These are phyloP conservation scores for Suillus hirtellus DNA, from an alignment of 768 basidiomycete genomes.

Conservation along the genomic window DNA sequence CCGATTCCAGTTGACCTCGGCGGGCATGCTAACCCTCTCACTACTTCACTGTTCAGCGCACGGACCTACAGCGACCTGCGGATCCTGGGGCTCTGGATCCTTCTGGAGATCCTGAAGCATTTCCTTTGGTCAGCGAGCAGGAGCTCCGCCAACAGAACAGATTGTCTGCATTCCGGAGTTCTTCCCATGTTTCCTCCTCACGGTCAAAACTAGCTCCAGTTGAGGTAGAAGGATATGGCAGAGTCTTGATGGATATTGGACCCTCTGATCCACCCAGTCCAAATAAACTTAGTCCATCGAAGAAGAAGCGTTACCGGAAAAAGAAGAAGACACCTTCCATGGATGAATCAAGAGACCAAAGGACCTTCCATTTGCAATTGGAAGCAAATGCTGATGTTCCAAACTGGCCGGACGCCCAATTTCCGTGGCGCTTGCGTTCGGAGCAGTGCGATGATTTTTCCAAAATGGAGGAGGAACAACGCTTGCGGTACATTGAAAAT, in stretches of 20 bases:
- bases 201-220: constrained; percentile 55
- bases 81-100: constrained; percentile 20
- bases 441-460: constrained; percentile 53
- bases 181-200: constrained; percentile 34
- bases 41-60: constrained; percentile 23
- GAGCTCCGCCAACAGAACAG: constrained; percentile 68
- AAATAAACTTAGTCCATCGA: constrained; percentile 31
- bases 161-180: constrained; percentile 64
- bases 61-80: constrained; percentile 22
- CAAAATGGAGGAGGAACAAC: constrained; percentile 58
- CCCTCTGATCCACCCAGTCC: constrained; percentile 36
- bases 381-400: constrained; percentile 49
- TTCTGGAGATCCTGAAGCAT: constrained; percentile 15
- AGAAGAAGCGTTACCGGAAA: constrained; percentile 47
- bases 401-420: constrained; percentile 78
- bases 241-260: constrained; percentile 64
- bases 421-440: constrained; percentile 73
- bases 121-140: constrained; percentile 44
- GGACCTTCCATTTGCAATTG: constrained; percentile 18
- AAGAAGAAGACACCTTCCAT: constrained; percentile 45
- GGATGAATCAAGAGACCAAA: constrained; percentile 21
- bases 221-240: constrained; percentile 66
- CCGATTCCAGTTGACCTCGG: constrained; percentile 4
- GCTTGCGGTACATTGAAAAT: constrained; percentile 63
- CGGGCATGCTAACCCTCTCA: constrained; percentile 15